Percentiles rank a stretch among this genome's conserved stretches.
These are phyloP conservation scores for Candida sanyaensis DNA, from an alignment of 1,139 yeast species.

Conservation along the genomic window DNA sequence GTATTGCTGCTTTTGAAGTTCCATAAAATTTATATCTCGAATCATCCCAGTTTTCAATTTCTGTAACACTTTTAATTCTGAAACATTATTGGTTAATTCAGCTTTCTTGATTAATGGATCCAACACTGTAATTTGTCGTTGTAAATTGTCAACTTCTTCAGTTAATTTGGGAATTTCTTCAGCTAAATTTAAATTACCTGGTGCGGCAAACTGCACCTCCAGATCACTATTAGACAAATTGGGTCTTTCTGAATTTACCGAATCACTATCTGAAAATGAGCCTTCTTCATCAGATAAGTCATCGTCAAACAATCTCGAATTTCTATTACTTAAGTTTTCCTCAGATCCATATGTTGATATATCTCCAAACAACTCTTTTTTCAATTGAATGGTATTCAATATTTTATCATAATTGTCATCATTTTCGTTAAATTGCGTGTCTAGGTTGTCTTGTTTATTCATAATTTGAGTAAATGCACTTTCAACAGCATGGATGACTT, in stretches of 20 bases:
- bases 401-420: slow-evolving; percentile 3
- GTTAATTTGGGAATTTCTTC: slow-evolving; percentile 63
- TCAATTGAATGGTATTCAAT: slow-evolving; percentile 16
- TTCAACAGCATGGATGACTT: slow-evolving; percentile 65
- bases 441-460: slow-evolving; percentile 19
- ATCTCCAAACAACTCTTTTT: slow-evolving; percentile 41
- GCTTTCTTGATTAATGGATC: slow-evolving; percentile 75
- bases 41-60: slow-evolving; percentile 68
- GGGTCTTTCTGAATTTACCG: slow-evolving; percentile 24
- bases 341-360: slow-evolving; percentile 27
- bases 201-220: slow-evolving; percentile 51
- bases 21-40: slow-evolving; percentile 70
- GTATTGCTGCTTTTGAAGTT: slow-evolving; percentile 75
- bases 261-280: slow-evolving; percentile 36
- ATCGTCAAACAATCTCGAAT: slow-evolving; percentile 34
- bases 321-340: slow-evolving; percentile 16
- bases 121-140: slow-evolving; percentile 63
- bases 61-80: slow-evolving; percentile 65
- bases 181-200: slow-evolving; percentile 66
- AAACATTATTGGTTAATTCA: slow-evolving; percentile 72
- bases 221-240: slow-evolving; percentile 4
- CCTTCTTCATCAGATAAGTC: slow-evolving; percentile 19
- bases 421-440: slow-evolving; percentile 3
- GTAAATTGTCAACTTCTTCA: slow-evolving; percentile 59
- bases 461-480: slow-evolving; percentile 70